Conservation (phyloP, 768 basidiomycete genomes). For the Suillus discolor region DNA sequence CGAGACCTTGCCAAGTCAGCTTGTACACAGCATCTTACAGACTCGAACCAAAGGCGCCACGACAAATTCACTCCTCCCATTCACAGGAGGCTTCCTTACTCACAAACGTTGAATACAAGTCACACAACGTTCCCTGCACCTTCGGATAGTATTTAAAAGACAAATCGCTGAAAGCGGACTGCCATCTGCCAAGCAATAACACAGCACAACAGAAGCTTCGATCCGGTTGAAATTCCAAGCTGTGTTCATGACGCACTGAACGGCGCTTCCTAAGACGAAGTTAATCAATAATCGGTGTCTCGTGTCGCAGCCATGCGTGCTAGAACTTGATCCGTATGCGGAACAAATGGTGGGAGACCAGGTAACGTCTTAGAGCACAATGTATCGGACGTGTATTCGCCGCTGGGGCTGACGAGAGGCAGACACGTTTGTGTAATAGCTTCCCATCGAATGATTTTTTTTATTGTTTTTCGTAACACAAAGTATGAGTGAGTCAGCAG, state of each 20-base stretch:
- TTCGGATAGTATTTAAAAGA: no score
- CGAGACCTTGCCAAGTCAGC: neutral
- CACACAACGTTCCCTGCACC: neutral
- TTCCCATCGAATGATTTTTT: neutral
- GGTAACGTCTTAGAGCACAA: slow-evolving; percentile 2
- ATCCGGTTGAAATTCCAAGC: neutral
- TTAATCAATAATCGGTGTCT: neutral
- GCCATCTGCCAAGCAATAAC: neutral
- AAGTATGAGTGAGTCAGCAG: neutral
- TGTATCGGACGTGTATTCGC: neutral
- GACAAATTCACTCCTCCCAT: neutral
- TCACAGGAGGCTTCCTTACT: neutral
- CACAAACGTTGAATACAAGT: neutral
- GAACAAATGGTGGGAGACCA: neutral
- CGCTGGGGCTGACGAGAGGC: neutral
- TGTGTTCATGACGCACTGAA: neutral
- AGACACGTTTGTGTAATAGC: neutral
- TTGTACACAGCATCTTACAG: neutral
- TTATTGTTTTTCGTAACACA: no score
- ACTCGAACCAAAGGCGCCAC: neutral
- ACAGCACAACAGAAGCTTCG: neutral
- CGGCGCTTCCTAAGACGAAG: neutral
- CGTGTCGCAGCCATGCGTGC: neutral
- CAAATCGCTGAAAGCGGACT: neutral
- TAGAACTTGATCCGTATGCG: neutral